Percentiles rank a stretch among this genome's conserved stretches.
Evolutionary conservation across 164 flowering plant genomes (phyloP).

Genomic region (Amborella trichopoda): DNA sequence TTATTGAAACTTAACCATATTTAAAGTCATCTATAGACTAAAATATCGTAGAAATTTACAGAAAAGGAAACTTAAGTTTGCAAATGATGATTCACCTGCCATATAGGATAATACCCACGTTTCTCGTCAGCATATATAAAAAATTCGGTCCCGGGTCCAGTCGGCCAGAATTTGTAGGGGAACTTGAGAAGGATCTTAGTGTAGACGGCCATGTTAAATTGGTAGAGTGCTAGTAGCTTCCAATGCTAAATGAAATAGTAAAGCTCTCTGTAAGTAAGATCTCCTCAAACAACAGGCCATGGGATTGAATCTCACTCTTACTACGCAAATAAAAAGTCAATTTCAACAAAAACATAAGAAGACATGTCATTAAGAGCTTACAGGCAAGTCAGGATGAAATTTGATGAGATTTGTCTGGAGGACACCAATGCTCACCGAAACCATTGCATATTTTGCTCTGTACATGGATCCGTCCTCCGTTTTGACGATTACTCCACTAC

Average conservation of each 20-base stretch:
- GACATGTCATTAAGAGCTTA: too few species aligned
- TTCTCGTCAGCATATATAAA: conserved; percentile 20
- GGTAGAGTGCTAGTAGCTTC: conserved; percentile 17
- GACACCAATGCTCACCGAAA: conserved; percentile 35
- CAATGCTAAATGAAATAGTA: conserved; percentile 12
- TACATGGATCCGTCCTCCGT: conserved; percentile 32
- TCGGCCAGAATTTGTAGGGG: conserved; percentile 25
- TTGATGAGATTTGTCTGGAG: conserved; percentile 33
- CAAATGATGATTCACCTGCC: conserved; percentile 29
- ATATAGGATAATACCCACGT: conserved; percentile 25
- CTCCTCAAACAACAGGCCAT: background rate
- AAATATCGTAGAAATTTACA: too few species aligned
- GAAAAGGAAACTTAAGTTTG: too few species aligned
- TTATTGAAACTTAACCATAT: too few species aligned
- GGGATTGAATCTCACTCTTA: background rate
- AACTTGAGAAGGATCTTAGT: conserved; percentile 27
- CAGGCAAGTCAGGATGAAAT: conserved; percentile 29
- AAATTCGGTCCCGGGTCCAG: conserved; percentile 28
- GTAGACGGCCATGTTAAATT: conserved; percentile 19
- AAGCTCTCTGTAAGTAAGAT: too few species aligned
- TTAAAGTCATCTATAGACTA: too few species aligned
- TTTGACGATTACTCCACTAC: conserved; percentile 22
- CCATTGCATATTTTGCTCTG: conserved; percentile 20
- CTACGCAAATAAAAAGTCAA: too few species aligned
- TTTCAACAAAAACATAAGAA: background rate